Conservation (phyloP, 139 green algal genomes). For the Picochlorum sp. region DNA sequence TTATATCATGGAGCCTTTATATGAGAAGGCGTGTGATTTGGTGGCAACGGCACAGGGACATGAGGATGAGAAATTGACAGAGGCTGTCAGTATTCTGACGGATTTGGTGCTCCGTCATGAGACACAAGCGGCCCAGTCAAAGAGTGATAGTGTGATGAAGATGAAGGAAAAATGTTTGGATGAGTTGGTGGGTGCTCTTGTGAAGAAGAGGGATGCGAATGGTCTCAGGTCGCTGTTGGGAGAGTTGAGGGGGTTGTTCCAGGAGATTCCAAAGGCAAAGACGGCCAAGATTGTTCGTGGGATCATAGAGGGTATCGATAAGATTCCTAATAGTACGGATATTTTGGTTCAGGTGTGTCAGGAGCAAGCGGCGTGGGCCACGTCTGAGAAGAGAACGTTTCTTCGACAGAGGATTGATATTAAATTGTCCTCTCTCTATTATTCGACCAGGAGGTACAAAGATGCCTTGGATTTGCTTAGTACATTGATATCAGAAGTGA, state of each 20-base stretch:
- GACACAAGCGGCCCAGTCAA: too few relatives aligned
- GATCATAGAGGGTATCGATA: slow-evolving; percentile 88
- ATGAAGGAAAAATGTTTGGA: slow-evolving; percentile 65
- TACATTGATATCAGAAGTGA: slow-evolving; percentile 87
- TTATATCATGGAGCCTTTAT: too few relatives aligned
- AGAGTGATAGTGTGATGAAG: slow-evolving; percentile 32
- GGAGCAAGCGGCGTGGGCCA: slow-evolving; percentile 88
- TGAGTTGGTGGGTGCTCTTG: slow-evolving; percentile 21
- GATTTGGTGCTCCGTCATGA: slow-evolving; percentile 35
- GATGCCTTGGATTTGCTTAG: slow-evolving; percentile 68
- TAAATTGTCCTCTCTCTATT: slow-evolving; percentile 69
- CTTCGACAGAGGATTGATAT: slow-evolving; percentile 91
- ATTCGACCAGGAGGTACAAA: slow-evolving; percentile 72
- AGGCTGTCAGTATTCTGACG: slow-evolving; percentile 5
- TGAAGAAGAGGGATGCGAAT: slow-evolving; percentile 54
- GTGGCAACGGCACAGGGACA: too few relatives aligned
- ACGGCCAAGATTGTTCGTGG: slow-evolving; percentile 95
- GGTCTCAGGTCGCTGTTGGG: slow-evolving; percentile 66
- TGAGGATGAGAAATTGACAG: neutral
- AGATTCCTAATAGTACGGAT: slow-evolving; percentile 72
- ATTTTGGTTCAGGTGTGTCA: slow-evolving; percentile 91
- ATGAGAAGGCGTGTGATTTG: too few relatives aligned
- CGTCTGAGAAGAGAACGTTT: slow-evolving; percentile 92
- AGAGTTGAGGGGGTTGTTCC: slow-evolving; percentile 81
- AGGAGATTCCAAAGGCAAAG: slow-evolving; percentile 90